Evolutionary conservation across 2,329 filamentous ascomycete species (phyloP).

Genomic region (Cercospora sp.): DNA sequence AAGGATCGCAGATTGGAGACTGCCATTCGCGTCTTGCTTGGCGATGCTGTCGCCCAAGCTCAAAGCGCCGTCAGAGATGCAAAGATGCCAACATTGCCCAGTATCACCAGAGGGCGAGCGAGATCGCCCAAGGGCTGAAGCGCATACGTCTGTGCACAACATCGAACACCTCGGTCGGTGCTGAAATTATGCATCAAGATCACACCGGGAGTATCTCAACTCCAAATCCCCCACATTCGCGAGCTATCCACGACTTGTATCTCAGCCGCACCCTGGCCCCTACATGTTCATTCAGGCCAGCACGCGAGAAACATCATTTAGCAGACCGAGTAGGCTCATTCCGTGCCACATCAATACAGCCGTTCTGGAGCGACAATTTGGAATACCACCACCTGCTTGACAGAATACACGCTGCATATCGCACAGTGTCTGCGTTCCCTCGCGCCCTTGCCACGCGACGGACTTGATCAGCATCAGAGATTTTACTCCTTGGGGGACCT

Average conservation of each 20-base stretch:
- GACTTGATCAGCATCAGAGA: not conserved
- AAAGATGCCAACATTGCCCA: slow-evolving; percentile 37
- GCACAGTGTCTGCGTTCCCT: not conserved
- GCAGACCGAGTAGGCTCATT: not conserved
- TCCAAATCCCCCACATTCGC: not conserved
- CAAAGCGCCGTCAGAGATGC: slow-evolving; percentile 37
- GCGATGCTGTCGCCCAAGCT: slow-evolving; percentile 45
- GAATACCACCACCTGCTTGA: not conserved
- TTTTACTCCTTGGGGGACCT: not conserved
- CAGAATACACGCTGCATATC: not conserved
- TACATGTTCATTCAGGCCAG: not conserved
- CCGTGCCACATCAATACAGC: not conserved
- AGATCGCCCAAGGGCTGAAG: slow-evolving; percentile 16
- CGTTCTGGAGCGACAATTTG: not conserved
- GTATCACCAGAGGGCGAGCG: slow-evolving; percentile 20
- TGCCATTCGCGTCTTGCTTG: slow-evolving; percentile 65
- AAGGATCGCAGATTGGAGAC: slow-evolving; percentile 73
- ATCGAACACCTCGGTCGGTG: not conserved
- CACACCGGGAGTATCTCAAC: not conserved
- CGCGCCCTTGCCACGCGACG: not conserved
- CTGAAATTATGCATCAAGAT: not conserved
- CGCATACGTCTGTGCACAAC: not conserved
- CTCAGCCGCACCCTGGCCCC: not conserved
- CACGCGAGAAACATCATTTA: not conserved
- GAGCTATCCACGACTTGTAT: not conserved